Base-by-base conservation (phyloP, 2,329 filamentous ascomycete species). In the Parasarocladium wereldwijsianum region DNA sequence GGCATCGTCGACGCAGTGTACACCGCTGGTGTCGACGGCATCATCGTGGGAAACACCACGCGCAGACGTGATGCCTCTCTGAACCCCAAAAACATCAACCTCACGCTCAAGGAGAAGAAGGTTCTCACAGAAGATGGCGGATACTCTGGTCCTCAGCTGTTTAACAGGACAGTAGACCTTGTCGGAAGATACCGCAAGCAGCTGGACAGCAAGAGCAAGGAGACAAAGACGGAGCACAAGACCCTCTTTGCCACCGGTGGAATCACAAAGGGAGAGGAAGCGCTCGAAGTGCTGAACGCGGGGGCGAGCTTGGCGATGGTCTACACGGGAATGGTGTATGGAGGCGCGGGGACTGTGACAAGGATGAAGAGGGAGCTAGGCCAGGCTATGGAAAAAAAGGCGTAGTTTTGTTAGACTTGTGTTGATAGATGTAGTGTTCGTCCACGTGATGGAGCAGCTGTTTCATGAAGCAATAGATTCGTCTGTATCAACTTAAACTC, bases 11-110 rank as follows among this genome's bases (percentile, higher is more conserved):
- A 85, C 42, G 86, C 86, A 0, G 76, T 93, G 9, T 79, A 74
- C 62, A 63, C 64, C 40, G 84, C 81, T 36, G 86, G 86, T 6
- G 86, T 96, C 2, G 86, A 94, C 43, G 90, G 90, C 17, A 74
- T 98, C 20, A 94, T 98, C 37, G 87, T 98, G 4, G 90, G 87
- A 8, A 98, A 98, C 60, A 98, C 90, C 0, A 98, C 90, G 3
- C 93, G 90, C 56, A 70, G 76, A 39, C 68, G 90, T 24, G 68
- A 76, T 0, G 76, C 74, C 4, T 58, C 86, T 3, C 49, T 87
- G n/a, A 24, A 32, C 1, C 78, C 85, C 0, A 56, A 65, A 15
- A 75, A 77, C 16, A 69, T 77, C 39, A 52, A 59, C 19, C 62
- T 93, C 16, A 68, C 76, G 0, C 44, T 59, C 2, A 62, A 68